Evolutionary conservation across 306 rosid species (phyloP).

Genomic region (Ziziphus jujuba): DNA sequence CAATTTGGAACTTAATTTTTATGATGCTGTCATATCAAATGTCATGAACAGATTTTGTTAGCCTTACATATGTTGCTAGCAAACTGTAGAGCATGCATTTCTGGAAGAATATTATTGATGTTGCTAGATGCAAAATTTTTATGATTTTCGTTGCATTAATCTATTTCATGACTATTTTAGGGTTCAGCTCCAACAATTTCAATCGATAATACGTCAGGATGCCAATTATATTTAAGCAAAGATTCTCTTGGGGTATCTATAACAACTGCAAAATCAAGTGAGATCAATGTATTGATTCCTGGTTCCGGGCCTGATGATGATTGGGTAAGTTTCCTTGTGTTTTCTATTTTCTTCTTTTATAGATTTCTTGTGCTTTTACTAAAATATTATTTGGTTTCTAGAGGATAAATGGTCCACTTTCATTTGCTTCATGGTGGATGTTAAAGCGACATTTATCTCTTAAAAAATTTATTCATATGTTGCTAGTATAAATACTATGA

Average conservation of each 20-base stretch:
- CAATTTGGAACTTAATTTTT: slow-evolving; percentile 3
- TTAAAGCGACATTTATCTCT: background rate
- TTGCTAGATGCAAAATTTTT: slow-evolving; percentile 6
- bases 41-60: background rate
- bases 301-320: slow-evolving; percentile 70
- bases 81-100: background rate
- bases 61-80: background rate
- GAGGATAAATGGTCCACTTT: background rate
- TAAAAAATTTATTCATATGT: background rate
- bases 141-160: slow-evolving; percentile 14
- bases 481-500: slow-evolving; percentile 5
- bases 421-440: background rate
- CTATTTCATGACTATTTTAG: slow-evolving; percentile 38
- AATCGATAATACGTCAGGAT: slow-evolving; percentile 88
- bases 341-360: slow-evolving; percentile 6
- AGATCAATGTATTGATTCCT: slow-evolving; percentile 91
- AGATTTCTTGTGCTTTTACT: background rate
- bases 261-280: slow-evolving; percentile 95
- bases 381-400: background rate
- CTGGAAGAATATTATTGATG: background rate
- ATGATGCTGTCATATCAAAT: slow-evolving; percentile 2
- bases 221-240: slow-evolving; percentile 87
- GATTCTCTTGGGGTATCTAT: slow-evolving; percentile 75
- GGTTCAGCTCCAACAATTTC: slow-evolving; percentile 94
- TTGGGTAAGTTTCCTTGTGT: slow-evolving; percentile 66